phyloP scores from a whole-genome alignment of 352 stramenopile genomes.

The Pythium aquatile region DNA sequence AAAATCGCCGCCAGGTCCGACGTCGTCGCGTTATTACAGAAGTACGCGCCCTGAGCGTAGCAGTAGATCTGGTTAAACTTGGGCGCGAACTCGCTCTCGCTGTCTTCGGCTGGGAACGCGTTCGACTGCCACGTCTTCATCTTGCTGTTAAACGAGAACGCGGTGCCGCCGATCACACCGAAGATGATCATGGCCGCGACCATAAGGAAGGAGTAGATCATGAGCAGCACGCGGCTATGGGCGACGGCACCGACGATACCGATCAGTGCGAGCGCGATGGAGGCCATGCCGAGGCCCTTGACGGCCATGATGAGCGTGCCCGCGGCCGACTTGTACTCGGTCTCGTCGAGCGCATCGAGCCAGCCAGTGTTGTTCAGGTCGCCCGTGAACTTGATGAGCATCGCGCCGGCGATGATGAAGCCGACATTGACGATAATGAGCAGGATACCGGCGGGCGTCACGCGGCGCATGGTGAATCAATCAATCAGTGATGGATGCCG shows the following conservation, averaged over 20 bases:
- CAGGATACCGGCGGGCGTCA: conserved; percentile 50
- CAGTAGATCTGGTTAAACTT: conserved; percentile 86
- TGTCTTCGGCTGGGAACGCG: conserved; percentile 48
- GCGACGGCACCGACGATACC: conserved; percentile 66
- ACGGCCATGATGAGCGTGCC: conserved; percentile 45
- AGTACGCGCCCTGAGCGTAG: conserved; percentile 80
- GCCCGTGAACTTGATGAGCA: conserved; percentile 65
- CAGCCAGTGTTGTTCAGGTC: conserved; percentile 64
- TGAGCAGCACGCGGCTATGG: conserved; percentile 63
- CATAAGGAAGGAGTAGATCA: conserved; percentile 76
- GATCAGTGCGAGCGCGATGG: conserved; percentile 59
- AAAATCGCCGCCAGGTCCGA: conserved; percentile 60
- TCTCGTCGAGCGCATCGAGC: conserved; percentile 70
- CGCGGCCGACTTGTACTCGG: conserved; percentile 59
- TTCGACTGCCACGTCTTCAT: conserved; percentile 53
- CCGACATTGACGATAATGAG: conserved; percentile 77
- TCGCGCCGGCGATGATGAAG: conserved; percentile 58
- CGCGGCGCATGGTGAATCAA: conserved; percentile 20
- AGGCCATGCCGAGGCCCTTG: conserved; percentile 46
- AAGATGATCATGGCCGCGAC: conserved; percentile 70
- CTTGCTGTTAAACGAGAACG: conserved; percentile 73
- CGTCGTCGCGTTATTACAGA: conserved; percentile 78
- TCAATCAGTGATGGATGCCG: background rate
- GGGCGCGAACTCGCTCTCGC: conserved; percentile 57
- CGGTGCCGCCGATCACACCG: conserved; percentile 59